Evolutionary conservation across 345 rosid genomes (phyloP).

Genomic region (Citrus inodora): DNA sequence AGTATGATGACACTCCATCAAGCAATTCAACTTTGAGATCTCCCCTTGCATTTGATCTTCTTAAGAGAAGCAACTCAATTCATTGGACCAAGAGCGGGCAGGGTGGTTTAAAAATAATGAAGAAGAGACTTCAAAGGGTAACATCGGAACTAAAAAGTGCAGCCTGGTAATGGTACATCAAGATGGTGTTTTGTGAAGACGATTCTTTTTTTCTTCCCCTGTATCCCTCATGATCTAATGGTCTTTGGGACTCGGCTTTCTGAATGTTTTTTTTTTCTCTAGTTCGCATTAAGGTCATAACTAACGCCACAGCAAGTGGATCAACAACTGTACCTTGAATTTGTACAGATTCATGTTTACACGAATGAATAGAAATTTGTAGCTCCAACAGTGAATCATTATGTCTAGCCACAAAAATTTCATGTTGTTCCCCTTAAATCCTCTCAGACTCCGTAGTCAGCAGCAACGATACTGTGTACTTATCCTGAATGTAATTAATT

Average conservation of each 20-base stretch:
- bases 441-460: no score
- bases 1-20: conserved; percentile 61
- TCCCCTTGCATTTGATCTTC: conserved; percentile 56
- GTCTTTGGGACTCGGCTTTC: not conserved
- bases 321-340: not conserved
- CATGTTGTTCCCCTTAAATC: not conserved
- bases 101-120: conserved; percentile 59
- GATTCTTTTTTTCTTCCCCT: not conserved
- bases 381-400: not conserved
- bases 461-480: not conserved
- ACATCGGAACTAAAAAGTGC: conserved; percentile 67
- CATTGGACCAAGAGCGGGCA: conserved; percentile 61
- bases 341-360: not conserved
- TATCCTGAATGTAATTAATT: not conserved
- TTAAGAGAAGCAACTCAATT: conserved; percentile 64
- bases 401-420: not conserved
- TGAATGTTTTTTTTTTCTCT: no score
- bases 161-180: conserved; percentile 40
- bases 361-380: not conserved
- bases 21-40: conserved; percentile 38
- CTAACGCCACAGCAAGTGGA: not conserved
- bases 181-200: not conserved
- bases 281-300: not conserved
- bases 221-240: not conserved
- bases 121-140: conserved; percentile 78